A percentile compares a stretch with the other conserved stretches of the same genome.
These are phyloP conservation scores for Marasmius sp. DNA, from an alignment of 1,284 basidiomycete species.

Conservation along the genomic window DNA sequence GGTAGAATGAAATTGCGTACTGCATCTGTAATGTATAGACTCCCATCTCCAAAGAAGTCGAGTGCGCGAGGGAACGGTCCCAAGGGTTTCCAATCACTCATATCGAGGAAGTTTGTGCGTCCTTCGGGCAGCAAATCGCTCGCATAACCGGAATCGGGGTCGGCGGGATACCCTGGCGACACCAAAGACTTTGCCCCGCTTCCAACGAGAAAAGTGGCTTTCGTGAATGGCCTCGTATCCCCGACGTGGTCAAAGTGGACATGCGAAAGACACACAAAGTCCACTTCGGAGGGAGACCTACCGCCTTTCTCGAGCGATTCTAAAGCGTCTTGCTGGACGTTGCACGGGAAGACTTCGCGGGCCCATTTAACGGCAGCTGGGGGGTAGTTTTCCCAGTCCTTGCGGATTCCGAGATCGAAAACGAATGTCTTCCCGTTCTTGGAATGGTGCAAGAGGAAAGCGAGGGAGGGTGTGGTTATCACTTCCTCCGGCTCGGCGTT, in stretches of 20 bases:
- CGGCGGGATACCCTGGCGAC: slow-evolving; percentile 39
- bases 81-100: slow-evolving; percentile 33
- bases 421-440: slow-evolving; percentile 37
- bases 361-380: slow-evolving; percentile 31
- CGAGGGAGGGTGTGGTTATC: slow-evolving; percentile 39
- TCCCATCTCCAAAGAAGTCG: slow-evolving; percentile 59
- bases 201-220: slow-evolving; percentile 47
- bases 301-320: slow-evolving; percentile 52
- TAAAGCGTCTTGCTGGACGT: slow-evolving; percentile 41
- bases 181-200: slow-evolving; percentile 34
- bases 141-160: slow-evolving; percentile 34
- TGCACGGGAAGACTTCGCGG: slow-evolving; percentile 26
- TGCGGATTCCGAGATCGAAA: slow-evolving; percentile 55
- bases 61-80: slow-evolving; percentile 52
- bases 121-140: slow-evolving; percentile 39
- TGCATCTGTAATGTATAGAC: slow-evolving; percentile 54
- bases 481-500: slow-evolving; percentile 27
- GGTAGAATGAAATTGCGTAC: not conserved
- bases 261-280: slow-evolving; percentile 51
- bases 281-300: slow-evolving; percentile 37
- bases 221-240: slow-evolving; percentile 42
- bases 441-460: slow-evolving; percentile 51
- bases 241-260: slow-evolving; percentile 47
- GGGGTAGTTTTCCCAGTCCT: slow-evolving; percentile 43
- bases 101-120: slow-evolving; percentile 38